These are phyloP conservation scores for Stromatinia cepivora DNA, from an alignment of 2,329 filamentous ascomycete species.

Conservation along the genomic window DNA sequence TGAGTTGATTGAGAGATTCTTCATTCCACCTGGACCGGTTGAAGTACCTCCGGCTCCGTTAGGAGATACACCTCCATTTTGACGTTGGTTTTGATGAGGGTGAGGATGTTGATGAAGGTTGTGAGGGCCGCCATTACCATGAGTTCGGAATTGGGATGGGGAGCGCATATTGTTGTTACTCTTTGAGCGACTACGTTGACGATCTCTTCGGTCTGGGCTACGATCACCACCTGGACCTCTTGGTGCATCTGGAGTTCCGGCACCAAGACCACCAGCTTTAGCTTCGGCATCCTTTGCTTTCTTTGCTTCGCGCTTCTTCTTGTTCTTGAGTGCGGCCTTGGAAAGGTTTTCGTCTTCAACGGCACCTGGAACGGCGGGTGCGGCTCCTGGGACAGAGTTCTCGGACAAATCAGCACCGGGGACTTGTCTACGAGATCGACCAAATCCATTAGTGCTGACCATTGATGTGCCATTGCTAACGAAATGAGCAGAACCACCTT, in stretches of 20 bases:
- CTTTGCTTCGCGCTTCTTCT: slow-evolving; percentile 96
- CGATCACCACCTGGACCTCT: slow-evolving; percentile 35
- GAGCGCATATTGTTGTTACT: slow-evolving; percentile 47
- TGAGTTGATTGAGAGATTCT: slow-evolving; percentile 41
- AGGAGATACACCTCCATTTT: slow-evolving; percentile 5
- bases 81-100: slow-evolving; percentile 23
- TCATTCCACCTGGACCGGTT: slow-evolving; percentile 30
- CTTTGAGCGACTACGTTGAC: slow-evolving; percentile 55
- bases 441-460: slow-evolving; percentile 73
- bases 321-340: slow-evolving; percentile 89
- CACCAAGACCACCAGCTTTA: slow-evolving; percentile 49
- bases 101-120: slow-evolving; percentile 32
- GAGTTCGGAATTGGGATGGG: slow-evolving; percentile 47
- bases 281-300: slow-evolving; percentile 80
- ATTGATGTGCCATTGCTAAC: slow-evolving; percentile 75
- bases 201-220: slow-evolving; percentile 50
- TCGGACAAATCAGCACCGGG: slow-evolving; percentile 80
- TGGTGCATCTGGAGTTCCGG: slow-evolving; percentile 32
- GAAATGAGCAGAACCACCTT: slow-evolving; percentile 86
- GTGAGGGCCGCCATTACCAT: slow-evolving; percentile 50
- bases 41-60: slow-evolving; percentile 19
- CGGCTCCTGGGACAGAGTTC: slow-evolving; percentile 65
- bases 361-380: slow-evolving; percentile 60
- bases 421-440: slow-evolving; percentile 68
- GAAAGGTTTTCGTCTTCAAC: slow-evolving; percentile 68